Base-by-base conservation (phyloP, 305 asterid genomes). In the Fraxinus albicans region DNA sequence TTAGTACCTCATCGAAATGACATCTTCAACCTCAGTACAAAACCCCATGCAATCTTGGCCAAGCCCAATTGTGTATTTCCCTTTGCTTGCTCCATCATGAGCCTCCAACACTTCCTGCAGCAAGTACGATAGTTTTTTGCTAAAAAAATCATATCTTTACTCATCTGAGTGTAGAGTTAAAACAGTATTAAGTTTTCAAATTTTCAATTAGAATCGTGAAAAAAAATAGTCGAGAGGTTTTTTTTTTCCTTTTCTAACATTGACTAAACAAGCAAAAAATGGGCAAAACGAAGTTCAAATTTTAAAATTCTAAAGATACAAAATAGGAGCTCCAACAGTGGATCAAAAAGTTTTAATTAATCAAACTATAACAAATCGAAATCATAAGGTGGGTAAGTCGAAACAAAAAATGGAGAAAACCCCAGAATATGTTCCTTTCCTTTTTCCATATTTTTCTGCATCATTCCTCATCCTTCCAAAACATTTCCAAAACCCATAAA, bases 11-110 rank as follows among this genome's bases (percentile, higher is more conserved):
- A 96, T 96, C 50, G 99, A 96, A 85, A 96, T 93, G 31, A 96
- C 99, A 91, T 96, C 99, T 90, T 96, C 99, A 6, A 96, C 98
- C 86, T 96, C 98, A 21, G 92, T 85, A 83, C 99, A 96, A 82
- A 93, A 96, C 47, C 92, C 98, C 99, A 96, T 91, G 93, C 98
- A 94, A 91, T 96, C 99, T 87, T 96, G 99, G 70, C 98, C 99
- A 77, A 96, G 98, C 82, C 99, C 99, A 86, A 96, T 96, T 47
- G 99, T 96, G 94, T 96, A 96, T 86, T 96, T 96, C 84, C 99
- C 99, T 86, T 95, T 96, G 89, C 99, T 96, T 79, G 96, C 99
- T 86, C 99, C 99, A 90, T 96, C 99, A 88, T 91, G 91, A 84
- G 95, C 98, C 91, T 96, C 99, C 87, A 96, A 86, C 77, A 88